Evolutionary conservation across 2,329 filamentous ascomycete genomes (phyloP).

Genomic region (Lasiodiplodia citricola): DNA sequence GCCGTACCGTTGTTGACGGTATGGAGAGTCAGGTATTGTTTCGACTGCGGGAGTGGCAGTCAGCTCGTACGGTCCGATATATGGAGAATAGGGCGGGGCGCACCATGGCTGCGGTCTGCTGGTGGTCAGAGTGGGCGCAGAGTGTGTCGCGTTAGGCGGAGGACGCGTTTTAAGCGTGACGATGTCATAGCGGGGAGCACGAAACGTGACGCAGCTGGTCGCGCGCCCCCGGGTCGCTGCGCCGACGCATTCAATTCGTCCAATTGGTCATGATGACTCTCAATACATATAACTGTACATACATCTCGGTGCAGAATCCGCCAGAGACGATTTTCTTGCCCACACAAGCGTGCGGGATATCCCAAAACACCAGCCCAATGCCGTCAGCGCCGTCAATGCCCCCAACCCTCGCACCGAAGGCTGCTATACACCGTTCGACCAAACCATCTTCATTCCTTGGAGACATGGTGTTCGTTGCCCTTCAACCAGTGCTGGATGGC

Average conservation of each 20-base stretch:
- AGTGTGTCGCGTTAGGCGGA: conserved; percentile 7
- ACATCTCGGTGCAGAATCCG: neutral
- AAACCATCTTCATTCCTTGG: neutral
- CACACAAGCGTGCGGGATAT: conserved; percentile 11
- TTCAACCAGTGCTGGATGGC: conserved; percentile 27
- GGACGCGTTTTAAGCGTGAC: conserved; percentile 25
- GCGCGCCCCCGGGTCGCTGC: conserved; percentile 1
- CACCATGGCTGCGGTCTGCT: conserved; percentile 6
- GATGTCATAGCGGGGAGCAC: conserved; percentile 27
- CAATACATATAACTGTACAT: conserved; percentile 13
- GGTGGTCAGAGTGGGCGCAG: neutral
- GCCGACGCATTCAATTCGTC: neutral
- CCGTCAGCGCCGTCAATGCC: conserved; percentile 25
- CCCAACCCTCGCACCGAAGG: neutral
- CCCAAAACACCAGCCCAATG: conserved; percentile 25
- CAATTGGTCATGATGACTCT: conserved; percentile 6
- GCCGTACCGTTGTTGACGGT: conserved; percentile 80
- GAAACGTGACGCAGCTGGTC: conserved; percentile 16
- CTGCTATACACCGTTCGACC: neutral
- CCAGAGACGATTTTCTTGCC: conserved; percentile 6
- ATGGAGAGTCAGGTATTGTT: conserved; percentile 95
- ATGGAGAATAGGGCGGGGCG: neutral
- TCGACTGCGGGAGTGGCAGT: conserved; percentile 67
- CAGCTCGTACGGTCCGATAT: neutral
- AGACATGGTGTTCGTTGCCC: conserved; percentile 1